These are phyloP conservation scores for Fusarium pseudocircinatum DNA, from an alignment of 2,329 filamentous ascomycete genomes.

Conservation along the genomic window DNA sequence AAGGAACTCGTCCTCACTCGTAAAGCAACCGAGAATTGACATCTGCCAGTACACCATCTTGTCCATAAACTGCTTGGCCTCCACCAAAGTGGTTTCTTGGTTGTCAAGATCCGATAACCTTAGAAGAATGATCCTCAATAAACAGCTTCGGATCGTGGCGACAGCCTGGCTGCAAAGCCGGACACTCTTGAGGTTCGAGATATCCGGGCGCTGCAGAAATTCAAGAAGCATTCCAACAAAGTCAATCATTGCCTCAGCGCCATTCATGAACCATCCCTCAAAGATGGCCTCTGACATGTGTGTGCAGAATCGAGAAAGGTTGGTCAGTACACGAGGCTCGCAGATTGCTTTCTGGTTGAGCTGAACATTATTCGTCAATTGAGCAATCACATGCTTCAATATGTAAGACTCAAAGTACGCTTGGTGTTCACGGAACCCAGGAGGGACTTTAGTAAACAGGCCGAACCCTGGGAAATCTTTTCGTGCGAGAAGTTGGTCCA, in stretches of 20 bases:
- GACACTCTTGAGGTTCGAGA: conserved; percentile 84
- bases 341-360: conserved; percentile 76
- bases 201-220: conserved; percentile 85
- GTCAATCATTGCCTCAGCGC: conserved; percentile 83
- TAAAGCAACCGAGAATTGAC: conserved; percentile 81
- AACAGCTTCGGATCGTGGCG: conserved; percentile 76
- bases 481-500: conserved; percentile 83
- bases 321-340: conserved; percentile 86
- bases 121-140: conserved; percentile 82
- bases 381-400: conserved; percentile 76
- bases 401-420: conserved; percentile 95
- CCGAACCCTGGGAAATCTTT: conserved; percentile 93
- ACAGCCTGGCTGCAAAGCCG: conserved; percentile 90
- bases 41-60: conserved; percentile 97
- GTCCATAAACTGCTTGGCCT: conserved; percentile 77
- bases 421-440: conserved; percentile 93
- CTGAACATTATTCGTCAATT: conserved; percentile 75
- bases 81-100: conserved; percentile 63
- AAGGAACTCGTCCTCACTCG: conserved; percentile 82
- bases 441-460: conserved; percentile 86
- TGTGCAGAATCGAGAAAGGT: conserved; percentile 80
- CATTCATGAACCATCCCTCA: conserved; percentile 95
- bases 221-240: conserved; percentile 87
- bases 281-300: conserved; percentile 92
- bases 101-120: conserved; percentile 86